Conservation (phyloP, 1,284 basidiomycete species). For the Pyrrhoderma lamaoense region DNA sequence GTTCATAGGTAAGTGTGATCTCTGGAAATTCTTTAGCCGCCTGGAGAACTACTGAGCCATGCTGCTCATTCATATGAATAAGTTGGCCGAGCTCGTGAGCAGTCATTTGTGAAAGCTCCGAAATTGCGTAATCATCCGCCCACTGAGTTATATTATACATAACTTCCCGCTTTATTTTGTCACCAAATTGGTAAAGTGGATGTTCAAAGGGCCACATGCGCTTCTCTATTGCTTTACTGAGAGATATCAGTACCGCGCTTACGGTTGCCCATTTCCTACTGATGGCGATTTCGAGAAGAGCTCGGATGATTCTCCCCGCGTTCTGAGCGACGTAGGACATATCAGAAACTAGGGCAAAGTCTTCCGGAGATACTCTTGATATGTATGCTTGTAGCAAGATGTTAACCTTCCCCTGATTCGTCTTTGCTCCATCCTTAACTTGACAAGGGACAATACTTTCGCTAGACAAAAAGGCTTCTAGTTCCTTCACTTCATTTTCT, state of each 20-base stretch:
- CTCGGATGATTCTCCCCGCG: constrained; percentile 88
- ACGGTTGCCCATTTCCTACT: constrained; percentile 87
- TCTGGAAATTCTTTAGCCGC: constrained; percentile 87
- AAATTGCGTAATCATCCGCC: constrained; percentile 78
- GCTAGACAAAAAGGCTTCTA: constrained; percentile 63
- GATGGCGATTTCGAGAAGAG: constrained; percentile 90
- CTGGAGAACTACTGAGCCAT: constrained; percentile 73
- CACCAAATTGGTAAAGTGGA: constrained; percentile 73
- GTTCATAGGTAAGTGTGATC: constrained; percentile 56
- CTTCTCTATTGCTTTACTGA: constrained; percentile 92
- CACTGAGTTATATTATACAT: constrained; percentile 76
- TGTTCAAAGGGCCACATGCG: constrained; percentile 96
- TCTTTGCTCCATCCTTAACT: constrained; percentile 74
- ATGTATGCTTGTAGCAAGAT: constrained; percentile 92
- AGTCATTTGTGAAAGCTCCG: constrained; percentile 71
- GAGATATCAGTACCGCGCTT: constrained; percentile 75
- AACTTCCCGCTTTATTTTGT: constrained; percentile 66
- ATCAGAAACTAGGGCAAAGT: constrained; percentile 97
- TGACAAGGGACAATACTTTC: constrained; percentile 59
- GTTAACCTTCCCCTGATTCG: constrained; percentile 89
- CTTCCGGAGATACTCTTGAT: constrained; percentile 75
- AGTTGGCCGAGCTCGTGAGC: constrained; percentile 76
- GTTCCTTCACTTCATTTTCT: constrained; percentile 84
- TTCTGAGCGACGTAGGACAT: constrained; percentile 92
- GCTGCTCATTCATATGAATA: constrained; percentile 81